Percentiles rank a stretch among this genome's conserved stretches.
These are phyloP conservation scores for Aspergillus ochraceus DNA, from an alignment of 2,329 filamentous ascomycete species.

Conservation along the genomic window DNA sequence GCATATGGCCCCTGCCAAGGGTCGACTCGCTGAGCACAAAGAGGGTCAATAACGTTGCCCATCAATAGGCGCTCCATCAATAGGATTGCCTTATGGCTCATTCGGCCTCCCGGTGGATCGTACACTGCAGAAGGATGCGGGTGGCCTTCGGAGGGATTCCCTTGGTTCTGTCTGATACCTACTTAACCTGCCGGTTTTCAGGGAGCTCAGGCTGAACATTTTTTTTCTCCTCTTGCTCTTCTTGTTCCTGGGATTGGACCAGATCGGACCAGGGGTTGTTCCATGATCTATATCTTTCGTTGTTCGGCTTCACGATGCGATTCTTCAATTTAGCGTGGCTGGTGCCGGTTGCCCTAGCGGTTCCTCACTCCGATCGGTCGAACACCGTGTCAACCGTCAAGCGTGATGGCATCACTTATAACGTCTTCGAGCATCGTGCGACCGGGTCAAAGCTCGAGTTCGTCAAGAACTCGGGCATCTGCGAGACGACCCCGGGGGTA, in stretches of 20 bases:
- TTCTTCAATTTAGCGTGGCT: background rate
- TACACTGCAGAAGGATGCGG: background rate
- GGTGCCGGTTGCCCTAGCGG: background rate
- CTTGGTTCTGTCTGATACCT: background rate
- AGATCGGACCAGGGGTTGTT: background rate
- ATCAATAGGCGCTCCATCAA: background rate
- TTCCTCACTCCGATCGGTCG: background rate
- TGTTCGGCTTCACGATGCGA: background rate
- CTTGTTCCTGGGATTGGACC: background rate
- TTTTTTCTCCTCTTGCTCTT: background rate
- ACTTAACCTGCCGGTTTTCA: background rate
- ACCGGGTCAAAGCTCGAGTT: constrained; percentile 49
- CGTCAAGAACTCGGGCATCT: constrained; percentile 54
- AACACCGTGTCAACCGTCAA: constrained; percentile 27
- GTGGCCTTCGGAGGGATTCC: background rate
- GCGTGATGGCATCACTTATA: constrained; percentile 43
- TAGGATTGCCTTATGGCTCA: background rate
- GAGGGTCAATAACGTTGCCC: background rate
- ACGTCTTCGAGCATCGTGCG: constrained; percentile 51
- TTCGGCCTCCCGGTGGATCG: background rate
- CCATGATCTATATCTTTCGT: background rate
- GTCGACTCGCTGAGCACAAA: background rate
- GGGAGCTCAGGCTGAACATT: background rate
- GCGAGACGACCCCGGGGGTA: constrained; percentile 53
- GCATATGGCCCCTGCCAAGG: background rate